These are phyloP conservation scores for Penicillium italicum DNA, from an alignment of 2,329 filamentous ascomycete genomes.

Conservation along the genomic window DNA sequence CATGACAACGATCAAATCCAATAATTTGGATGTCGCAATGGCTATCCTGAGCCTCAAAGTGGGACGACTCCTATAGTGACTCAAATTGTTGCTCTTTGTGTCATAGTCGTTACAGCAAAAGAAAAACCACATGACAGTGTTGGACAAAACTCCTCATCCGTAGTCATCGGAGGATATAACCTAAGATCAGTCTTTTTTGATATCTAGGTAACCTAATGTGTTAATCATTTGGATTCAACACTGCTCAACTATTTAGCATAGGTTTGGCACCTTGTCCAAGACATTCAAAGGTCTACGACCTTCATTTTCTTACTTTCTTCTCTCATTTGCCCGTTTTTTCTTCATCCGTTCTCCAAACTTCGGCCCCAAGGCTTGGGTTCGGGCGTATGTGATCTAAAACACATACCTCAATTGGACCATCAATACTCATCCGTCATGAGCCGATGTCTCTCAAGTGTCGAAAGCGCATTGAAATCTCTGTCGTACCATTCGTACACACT, in stretches of 20 bases:
- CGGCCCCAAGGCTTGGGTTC: background rate
- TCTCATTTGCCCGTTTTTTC: background rate
- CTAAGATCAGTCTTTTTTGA: background rate
- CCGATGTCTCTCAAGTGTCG: background rate
- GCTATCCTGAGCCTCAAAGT: background rate
- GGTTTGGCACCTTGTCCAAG: background rate
- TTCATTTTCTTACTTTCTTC: background rate
- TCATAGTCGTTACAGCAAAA: background rate
- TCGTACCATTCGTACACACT: slow-evolving; percentile 10
- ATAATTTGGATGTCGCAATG: background rate
- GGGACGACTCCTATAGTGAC: background rate
- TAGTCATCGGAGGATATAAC: slow-evolving; percentile 1
- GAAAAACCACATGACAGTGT: background rate
- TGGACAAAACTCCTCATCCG: background rate
- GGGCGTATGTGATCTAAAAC: background rate
- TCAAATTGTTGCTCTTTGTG: background rate
- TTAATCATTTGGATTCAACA: background rate
- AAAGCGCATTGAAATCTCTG: background rate
- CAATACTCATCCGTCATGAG: background rate
- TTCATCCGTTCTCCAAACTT: background rate
- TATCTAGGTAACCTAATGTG: background rate
- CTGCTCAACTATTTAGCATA: background rate
- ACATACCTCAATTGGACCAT: background rate
- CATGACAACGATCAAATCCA: background rate
- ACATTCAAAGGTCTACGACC: background rate